Evolutionary conservation across 2,329 filamentous ascomycete species (phyloP).

Genomic region (Ustulina deusta): DNA sequence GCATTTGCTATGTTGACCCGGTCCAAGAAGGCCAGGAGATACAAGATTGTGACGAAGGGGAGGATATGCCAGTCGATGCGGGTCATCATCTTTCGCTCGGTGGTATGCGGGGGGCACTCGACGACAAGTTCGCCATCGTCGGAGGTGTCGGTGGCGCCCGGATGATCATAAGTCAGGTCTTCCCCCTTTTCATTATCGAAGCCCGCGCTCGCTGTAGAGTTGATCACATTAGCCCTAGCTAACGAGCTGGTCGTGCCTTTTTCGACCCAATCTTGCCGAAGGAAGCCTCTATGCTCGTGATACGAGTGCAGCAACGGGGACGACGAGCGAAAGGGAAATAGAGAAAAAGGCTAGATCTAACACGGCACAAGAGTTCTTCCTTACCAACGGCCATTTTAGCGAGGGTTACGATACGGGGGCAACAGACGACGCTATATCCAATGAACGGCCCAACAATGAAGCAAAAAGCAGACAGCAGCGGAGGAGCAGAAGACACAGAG

Average conservation of each 20-base stretch:
- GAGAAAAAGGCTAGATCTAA: not conserved
- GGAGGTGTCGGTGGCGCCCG: slow-evolving; percentile 42
- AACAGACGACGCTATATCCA: not conserved
- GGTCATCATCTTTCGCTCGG: slow-evolving; percentile 73
- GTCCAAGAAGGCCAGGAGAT: slow-evolving; percentile 57
- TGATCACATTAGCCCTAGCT: slow-evolving; percentile 31
- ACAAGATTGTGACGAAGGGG: slow-evolving; percentile 77
- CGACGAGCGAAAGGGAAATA: not conserved
- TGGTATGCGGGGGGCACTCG: slow-evolving; percentile 65
- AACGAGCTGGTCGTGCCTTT: not conserved
- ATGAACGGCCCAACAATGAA: not conserved
- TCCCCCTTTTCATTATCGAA: slow-evolving; percentile 45
- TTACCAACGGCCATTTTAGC: slow-evolving; percentile 16
- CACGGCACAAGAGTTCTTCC: not conserved
- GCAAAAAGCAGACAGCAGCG: not conserved
- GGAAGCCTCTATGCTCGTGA: not conserved
- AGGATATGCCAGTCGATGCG: slow-evolving; percentile 79
- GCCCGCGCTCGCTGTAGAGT: slow-evolving; percentile 28
- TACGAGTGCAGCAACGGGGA: no score
- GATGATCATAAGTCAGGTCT: slow-evolving; percentile 45
- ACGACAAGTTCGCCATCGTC: slow-evolving; percentile 52
- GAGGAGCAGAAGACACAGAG: not conserved
- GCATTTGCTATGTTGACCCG: slow-evolving; percentile 86
- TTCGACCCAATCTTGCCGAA: not conserved
- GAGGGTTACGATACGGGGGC: not conserved